Base-by-base conservation (phyloP, 2,329 filamentous ascomycete species). In the Paraconiothyrium sp. region DNA sequence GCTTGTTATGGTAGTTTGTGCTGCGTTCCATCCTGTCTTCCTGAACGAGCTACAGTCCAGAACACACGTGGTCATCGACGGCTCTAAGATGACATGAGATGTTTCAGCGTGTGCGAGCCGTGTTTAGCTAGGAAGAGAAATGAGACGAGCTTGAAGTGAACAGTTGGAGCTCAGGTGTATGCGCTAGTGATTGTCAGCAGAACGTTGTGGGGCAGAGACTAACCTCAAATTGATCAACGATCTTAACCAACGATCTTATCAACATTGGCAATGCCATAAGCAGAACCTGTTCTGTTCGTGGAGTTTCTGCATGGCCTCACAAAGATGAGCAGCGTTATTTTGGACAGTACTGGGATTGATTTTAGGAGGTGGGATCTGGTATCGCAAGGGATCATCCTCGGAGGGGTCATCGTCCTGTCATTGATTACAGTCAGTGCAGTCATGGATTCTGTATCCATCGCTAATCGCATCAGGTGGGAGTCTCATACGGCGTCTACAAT, bases 401-500 rank as follows among this genome's bases (percentile, higher is more conserved):
- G n/a, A 47, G 54, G 54, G 2, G n/a, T 16, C 11, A 16, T 32
- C 10, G n/a, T 22, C 1, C 8, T 34, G 9, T 22, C 43, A 11
- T 11, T 47, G 14, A 9, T 32, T 10, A 20, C 43, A 51, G 55
- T 51, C 43, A 37, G 55, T 43, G 41, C 46, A 37, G n/a, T 30
- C 16, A 22, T 39, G 5, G 1, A 47, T 16, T 3, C 9, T 30
- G 50, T 49, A 54, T 7, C 22, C 14, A 44, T 30, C 34, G 54
- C 32, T 59, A 50, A 57, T 11, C 22, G 7, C 7, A 10, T 5
- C 30, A 70, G 67, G 16, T 57, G 22, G 24, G 63, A 2, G 16
- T 70, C 4, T 20, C 64, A 4, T 74, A 73, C 47, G 71, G 50
- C 9, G 35, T 63, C 32, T 74, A 75, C 58, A 76, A 76, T 58